Percentiles rank a stretch among this genome's conserved stretches.
phyloP scores from a whole-genome alignment of 2,329 filamentous ascomycete species.

The Ascochyta lentis region DNA sequence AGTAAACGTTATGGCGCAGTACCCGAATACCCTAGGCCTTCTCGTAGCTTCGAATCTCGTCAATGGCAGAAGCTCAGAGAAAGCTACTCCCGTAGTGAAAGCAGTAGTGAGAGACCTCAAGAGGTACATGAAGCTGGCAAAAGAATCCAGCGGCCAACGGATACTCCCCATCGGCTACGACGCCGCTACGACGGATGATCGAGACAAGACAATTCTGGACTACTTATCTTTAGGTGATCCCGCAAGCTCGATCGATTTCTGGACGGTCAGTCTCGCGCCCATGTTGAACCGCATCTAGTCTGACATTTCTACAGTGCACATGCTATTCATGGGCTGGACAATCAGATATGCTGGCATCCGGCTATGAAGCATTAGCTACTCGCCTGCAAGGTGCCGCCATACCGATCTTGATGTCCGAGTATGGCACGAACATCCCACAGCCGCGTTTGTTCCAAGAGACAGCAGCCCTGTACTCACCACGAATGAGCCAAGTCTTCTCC shows the following conservation, averaged over 20 bases:
- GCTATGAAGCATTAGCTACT: background rate
- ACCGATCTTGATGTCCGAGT: slow-evolving; percentile 21
- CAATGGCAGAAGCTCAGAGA: slow-evolving; percentile 2
- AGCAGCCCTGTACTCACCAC: slow-evolving; percentile 14
- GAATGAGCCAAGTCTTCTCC: slow-evolving; percentile 19
- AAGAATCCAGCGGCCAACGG: slow-evolving; percentile 3
- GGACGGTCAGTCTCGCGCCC: slow-evolving; percentile 3
- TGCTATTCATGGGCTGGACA: slow-evolving; percentile 11
- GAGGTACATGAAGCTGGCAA: slow-evolving; percentile 15
- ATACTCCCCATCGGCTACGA: slow-evolving; percentile 14
- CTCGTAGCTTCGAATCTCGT: slow-evolving; percentile 1
- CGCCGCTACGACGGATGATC: background rate
- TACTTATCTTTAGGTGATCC: slow-evolving; percentile 13
- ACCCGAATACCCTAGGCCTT: slow-evolving; percentile 18
- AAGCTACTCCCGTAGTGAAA: slow-evolving; percentile 10
- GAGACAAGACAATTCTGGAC: slow-evolving; percentile 4
- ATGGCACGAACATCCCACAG: slow-evolving; percentile 1
- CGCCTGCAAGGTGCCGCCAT: slow-evolving; percentile 4
- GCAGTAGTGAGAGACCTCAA: slow-evolving; percentile 19
- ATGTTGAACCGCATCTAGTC: background rate
- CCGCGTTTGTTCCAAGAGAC: slow-evolving; percentile 18
- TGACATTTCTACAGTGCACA: slow-evolving; percentile 5
- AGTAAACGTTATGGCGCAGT: slow-evolving; percentile 12
- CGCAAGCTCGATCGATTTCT: slow-evolving; percentile 16
- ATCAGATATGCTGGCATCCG: slow-evolving; percentile 8